These are phyloP conservation scores for Rhizoclosmatium sp. DNA, from an alignment of 192 early-diverging fungal species.

Conservation along the genomic window DNA sequence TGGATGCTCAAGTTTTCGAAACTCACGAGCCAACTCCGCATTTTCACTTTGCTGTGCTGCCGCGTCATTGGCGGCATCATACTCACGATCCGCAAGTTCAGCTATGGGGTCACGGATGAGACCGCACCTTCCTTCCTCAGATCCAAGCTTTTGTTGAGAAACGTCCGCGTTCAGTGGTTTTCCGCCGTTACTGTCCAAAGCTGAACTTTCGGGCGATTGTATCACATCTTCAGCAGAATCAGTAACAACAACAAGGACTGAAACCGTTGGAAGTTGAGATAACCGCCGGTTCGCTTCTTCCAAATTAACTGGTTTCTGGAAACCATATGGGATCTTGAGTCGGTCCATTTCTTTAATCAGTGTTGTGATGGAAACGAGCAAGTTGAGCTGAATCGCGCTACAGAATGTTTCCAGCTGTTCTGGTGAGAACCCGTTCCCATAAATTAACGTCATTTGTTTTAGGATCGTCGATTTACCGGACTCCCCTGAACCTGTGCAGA, in stretches of 20 bases:
- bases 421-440: not conserved
- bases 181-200: not conserved
- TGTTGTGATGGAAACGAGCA: not conserved
- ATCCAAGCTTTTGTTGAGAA: not conserved
- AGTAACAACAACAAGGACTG: not conserved
- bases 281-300: not conserved
- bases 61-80: not conserved
- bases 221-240: not conserved
- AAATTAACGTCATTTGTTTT: constrained; percentile 27
- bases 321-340: constrained; percentile 17
- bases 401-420: not conserved
- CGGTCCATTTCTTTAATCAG: constrained; percentile 20
- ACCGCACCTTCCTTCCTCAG: not conserved
- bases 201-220: not conserved
- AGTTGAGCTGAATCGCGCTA: constrained; percentile 1
- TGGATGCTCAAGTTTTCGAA: constrained; percentile 35
- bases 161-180: constrained; percentile 34
- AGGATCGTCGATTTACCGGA: constrained; percentile 28
- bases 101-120: constrained; percentile 57
- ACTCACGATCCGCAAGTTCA: not conserved
- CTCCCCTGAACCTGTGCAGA: constrained; percentile 24
- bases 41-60: not conserved
- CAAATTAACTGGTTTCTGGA: not conserved
- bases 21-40: constrained; percentile 36
- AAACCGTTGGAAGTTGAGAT: not conserved